Base-by-base conservation (phyloP, 2,329 filamentous ascomycete genomes). In the Epicoccum nigrum region DNA sequence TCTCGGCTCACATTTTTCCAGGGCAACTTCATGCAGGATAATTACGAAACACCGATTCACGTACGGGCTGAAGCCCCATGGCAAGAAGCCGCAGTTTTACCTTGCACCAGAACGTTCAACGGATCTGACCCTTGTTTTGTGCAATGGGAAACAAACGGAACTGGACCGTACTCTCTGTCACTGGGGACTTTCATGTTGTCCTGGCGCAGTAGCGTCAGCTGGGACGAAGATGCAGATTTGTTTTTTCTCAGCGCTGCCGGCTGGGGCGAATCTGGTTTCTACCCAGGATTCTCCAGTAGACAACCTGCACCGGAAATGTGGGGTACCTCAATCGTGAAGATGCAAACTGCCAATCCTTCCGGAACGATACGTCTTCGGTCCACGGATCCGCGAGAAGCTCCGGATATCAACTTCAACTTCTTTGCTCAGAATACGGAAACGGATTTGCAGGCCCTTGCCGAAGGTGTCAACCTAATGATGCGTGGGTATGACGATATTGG, bases 281-380 rank as follows among this genome's bases (percentile, higher is more conserved):
- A 81, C 70, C 67, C 69, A 25, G 77, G 78, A 21, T 79, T 81
- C 68, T 82, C 78, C 25, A 4, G n/a, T 7, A 31, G 28, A 40
- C 43, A 69, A 31, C 52, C 69, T 5, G 12, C 13, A 30, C 28
- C 28, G 28, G 28, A 30, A 11, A 30, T 30, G 28, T 74, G 71
- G 60, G 54, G 79, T 1, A 77, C 74, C 2, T 68, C 76, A 70
- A 74, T 76, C 30, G 75, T 73, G 41, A 85, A 86, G 68, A 79
- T 81, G 1, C 84, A 86, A 59, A 79, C 84, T 0, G 79, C 80
- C 32, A 87, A 88, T 63, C 67, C 70, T 65, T 74, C 63, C 3
- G 87, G 87, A 8, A 80, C 77, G 1, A 85, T 90, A 4, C 78
- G 68, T 7, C 78, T 90, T 5, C 75, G 75, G 11, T 84, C 81